Evolutionary conservation across 1,284 basidiomycete species (phyloP), one percentile per base, ranked within the genome.

Genomic region (Megacollybia platyphylla): DNA sequence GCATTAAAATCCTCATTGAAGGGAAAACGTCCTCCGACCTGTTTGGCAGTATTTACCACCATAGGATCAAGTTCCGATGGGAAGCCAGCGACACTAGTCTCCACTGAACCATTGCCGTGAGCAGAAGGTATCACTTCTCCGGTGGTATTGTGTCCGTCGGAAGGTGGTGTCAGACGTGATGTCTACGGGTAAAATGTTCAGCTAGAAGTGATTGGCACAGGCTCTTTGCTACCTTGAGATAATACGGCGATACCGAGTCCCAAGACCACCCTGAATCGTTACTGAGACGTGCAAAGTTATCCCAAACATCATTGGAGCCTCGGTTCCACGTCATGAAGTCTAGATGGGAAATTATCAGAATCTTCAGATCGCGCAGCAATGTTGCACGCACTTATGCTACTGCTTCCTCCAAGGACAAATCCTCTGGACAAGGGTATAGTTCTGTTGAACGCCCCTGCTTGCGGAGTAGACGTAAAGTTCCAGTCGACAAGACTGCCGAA

Each of bases 211-310:
- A 4, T n/a, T 1, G n/a, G 4, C 5, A 7, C 2, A 34, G 7
- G 32, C 7, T n/a, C 32, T 11, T 3, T 11, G 30, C 10, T 35
- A 52, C 56, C 49, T 51, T 54, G 39, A 46, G 39, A 39, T 52
- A 51, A 30, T 48, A 57, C n/a, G 43, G 44, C 29, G 39, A 32
- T 5, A 57, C 26, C 6, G 40, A 48, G 11, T 55, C 41, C 58
- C 59, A 62, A 15, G 51, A 44, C 60, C 59, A 62, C 9, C 53
- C 52, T 9, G 39, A 9, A 45, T 62, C 58, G 2, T 49, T 51
- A 7, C 54, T 52, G 5, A 55, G 44, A 2, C 45, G 38, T 1
- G 58, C 57, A 36, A 45, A 51, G 10, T 52, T 52, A 35, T 62
- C 48, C 36, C 43, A 61, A 28, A 57, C 52, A 26, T 60, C 54